Base-by-base conservation (phyloP, 768 basidiomycete species). In the Boletus patriciae region DNA sequence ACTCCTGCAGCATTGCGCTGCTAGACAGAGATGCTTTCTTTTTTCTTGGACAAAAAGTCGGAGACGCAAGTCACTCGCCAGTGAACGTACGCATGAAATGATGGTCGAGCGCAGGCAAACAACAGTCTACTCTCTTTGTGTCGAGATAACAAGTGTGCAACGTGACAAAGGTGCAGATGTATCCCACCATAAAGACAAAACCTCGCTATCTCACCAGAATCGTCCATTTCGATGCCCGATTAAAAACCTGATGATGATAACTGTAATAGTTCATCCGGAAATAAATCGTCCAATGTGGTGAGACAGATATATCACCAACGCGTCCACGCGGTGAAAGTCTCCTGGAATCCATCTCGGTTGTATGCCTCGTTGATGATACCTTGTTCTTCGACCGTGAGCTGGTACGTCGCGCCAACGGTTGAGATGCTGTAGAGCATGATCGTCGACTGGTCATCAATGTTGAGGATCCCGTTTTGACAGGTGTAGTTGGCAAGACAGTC, bases 1-100 rank as follows among this genome's bases (percentile, higher is more conserved):
- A 76, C 84, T 92, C 90, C 81, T 90, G 86, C 82, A 92, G 90
- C 90, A 92, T 92, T 78, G 77, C 89, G 83, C 84, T 83, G 84
- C 70, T 37, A 50, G 36, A 48, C 59, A 56, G 40, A 60, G 42
- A 36, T 29, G 54, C 21, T 43, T 51, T 40, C 37, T 19, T 40
- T 49, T 55, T 50, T 52, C 48, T 56, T 54, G 52, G 52, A 54
- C 55, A 19, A 48, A 25, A 49, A 34, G 46, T 65, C 55, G 50
- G 41, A 65, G 48, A 60, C 60, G 57, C 49, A 56, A 54, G 44
- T 58, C 27, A 56, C 50, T 47, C 40, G 47, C 38, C 54, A 45
- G 42, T 46, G 16, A 54, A 46, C 23, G 41, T 44, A 36, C 16
- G 33, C 56, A 55, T 53, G 48, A 44, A 45, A 18, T 41, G 40